phyloP scores from a whole-genome alignment of 2,329 filamentous ascomycete species.

The Juglanconis oblonga region DNA sequence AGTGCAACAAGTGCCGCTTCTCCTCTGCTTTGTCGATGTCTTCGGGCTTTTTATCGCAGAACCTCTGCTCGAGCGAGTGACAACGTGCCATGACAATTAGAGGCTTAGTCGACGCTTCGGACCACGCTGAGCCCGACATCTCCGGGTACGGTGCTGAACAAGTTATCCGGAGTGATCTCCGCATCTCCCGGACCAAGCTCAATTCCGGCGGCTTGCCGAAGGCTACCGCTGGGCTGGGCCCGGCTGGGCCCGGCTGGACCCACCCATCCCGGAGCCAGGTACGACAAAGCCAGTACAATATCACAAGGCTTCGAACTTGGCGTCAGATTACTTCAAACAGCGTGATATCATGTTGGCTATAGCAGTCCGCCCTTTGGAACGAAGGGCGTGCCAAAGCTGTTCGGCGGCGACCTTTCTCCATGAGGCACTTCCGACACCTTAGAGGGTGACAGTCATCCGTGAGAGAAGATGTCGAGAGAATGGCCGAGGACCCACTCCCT shows the following conservation, averaged over 20 bases:
- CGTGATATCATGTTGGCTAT: background rate
- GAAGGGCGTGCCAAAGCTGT: background rate
- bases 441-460: slow-evolving; percentile 5
- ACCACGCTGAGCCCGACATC: too few species aligned
- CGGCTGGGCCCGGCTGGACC: background rate
- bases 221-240: background rate
- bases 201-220: background rate
- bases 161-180: background rate
- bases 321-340: background rate
- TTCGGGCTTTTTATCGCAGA: slow-evolving; percentile 4
- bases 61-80: background rate
- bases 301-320: background rate
- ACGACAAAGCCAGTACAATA: background rate
- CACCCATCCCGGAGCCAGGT: too few species aligned
- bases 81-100: background rate
- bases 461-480: background rate
- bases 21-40: slow-evolving; percentile 7
- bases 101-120: background rate
- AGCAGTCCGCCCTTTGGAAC: background rate
- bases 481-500: background rate
- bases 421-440: background rate
- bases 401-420: background rate
- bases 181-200: background rate
- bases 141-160: too few species aligned
- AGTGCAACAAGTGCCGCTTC: slow-evolving; percentile 2